phyloP scores from a whole-genome alignment of 2,329 filamentous ascomycete genomes.

The Xylaria arbuscula region DNA sequence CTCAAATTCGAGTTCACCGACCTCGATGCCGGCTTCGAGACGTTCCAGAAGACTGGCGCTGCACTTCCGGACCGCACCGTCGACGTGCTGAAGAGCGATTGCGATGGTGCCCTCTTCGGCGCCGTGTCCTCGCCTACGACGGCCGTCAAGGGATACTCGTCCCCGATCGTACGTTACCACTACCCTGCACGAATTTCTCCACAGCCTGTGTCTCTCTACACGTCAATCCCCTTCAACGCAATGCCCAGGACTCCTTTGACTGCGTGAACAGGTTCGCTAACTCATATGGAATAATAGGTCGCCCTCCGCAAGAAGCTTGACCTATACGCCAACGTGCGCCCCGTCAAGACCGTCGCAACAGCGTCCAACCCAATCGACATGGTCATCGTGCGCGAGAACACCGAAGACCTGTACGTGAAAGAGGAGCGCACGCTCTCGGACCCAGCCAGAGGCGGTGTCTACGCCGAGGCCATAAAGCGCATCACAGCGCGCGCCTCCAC shows the following conservation, averaged over 20 bases:
- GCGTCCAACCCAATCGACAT: constrained; percentile 83
- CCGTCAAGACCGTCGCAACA: constrained; percentile 84
- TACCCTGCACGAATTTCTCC: background rate
- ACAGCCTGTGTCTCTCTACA: background rate
- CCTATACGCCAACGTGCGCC: constrained; percentile 96
- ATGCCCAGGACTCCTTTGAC: background rate
- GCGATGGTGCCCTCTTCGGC: constrained; percentile 95
- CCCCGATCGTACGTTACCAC: constrained; percentile 75
- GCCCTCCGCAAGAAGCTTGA: constrained; percentile 94
- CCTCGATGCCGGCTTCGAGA: constrained; percentile 92
- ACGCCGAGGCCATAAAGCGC: constrained; percentile 97
- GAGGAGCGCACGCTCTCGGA: constrained; percentile 87
- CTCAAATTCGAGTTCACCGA: constrained; percentile 95
- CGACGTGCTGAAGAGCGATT: constrained; percentile 86
- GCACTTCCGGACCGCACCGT: constrained; percentile 93
- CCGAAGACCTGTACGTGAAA: constrained; percentile 98
- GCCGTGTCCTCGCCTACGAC: constrained; percentile 92
- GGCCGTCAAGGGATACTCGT: constrained; percentile 94
- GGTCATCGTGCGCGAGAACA: constrained; percentile 98
- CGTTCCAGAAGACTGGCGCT: constrained; percentile 88
- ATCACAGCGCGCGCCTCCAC: constrained; percentile 87
- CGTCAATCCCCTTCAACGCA: background rate
- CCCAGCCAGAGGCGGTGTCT: constrained; percentile 75
- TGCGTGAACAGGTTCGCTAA: background rate
- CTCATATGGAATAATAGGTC: constrained; percentile 53